These are phyloP conservation scores for Strobilomyces confusus DNA, from an alignment of 768 basidiomycete genomes.

Conservation along the genomic window DNA sequence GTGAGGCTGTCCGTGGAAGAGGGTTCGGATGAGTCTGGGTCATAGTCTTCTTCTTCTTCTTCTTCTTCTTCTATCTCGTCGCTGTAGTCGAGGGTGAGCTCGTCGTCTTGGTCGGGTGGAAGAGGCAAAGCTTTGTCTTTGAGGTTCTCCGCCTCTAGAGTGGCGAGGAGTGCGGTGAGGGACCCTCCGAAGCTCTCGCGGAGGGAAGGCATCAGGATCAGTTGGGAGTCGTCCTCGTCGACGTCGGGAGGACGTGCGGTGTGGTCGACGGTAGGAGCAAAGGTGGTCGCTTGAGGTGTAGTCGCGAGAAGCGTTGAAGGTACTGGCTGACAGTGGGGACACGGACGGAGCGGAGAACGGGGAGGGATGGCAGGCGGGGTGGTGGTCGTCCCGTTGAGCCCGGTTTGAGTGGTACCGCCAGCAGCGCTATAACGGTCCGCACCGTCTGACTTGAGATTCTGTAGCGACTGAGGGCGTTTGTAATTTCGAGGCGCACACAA, in stretches of 20 bases:
- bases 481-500: constrained; percentile 34
- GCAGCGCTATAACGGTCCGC: constrained; percentile 10
- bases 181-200: constrained; percentile 32
- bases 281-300: constrained; percentile 8
- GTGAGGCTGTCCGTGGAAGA: constrained; percentile 27
- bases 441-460: constrained; percentile 24
- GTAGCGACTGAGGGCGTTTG: constrained; percentile 32
- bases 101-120: constrained; percentile 27
- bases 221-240: constrained; percentile 15
- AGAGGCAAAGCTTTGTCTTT: constrained; percentile 31
- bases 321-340: constrained; percentile 13
- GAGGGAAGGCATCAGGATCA: constrained; percentile 29
- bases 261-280: neutral
- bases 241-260: neutral
- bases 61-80: constrained; percentile 28
- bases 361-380: constrained; percentile 28
- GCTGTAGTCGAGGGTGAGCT: constrained; percentile 17
- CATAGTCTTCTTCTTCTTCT: constrained; percentile 27
- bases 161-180: constrained; percentile 29
- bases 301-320: constrained; percentile 13
- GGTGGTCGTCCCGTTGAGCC: constrained; percentile 3
- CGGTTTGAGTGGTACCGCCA: constrained; percentile 5
- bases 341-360: constrained; percentile 30
- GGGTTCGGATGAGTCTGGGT: constrained; percentile 21
- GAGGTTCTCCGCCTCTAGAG: constrained; percentile 27